Base-by-base conservation (phyloP, 2,329 filamentous ascomycete genomes). In the Dactylonectria macrodidyma region DNA sequence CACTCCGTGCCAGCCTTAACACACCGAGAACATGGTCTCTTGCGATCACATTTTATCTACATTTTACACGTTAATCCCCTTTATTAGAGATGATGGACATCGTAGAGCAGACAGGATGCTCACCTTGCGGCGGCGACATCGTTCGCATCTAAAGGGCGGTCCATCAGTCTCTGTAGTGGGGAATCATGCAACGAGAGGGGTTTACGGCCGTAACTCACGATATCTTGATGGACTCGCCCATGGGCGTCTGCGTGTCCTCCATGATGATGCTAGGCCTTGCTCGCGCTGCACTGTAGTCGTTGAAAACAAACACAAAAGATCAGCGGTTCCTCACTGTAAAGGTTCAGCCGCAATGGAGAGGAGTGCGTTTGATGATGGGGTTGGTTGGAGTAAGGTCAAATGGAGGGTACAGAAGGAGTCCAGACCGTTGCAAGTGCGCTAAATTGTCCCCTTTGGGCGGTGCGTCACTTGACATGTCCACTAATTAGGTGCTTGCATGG, bases 41-140 rank as follows among this genome's bases (percentile, higher is more conserved):
- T 82, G 3, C 86, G 83, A 73, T 88, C 84, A 74, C 87, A 89
- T 79, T 87, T 88, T 44, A 88, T 84, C 81, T 88, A 55, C 8
- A 56, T 9, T 2, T 19, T 7, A 33, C 16, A 26, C 30, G 38
- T 82, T 44, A 68, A 54, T 19, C 33, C n/a, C 19, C 26, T 30
- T 30, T 14, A 6, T 5, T 30, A 38, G 5, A 7, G 19, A 10
- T 2, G 3, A 22, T 24, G 8, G 16, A 54, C 12, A 41, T 19
- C 24, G 24, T 19, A 7, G 24, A 33, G 56, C 30, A 34, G n/a
- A 19, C 19, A 64, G n/a, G 16, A 8, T 11, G 11, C 73, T 54
- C 52, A 84, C 83, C 79, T 84, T 84, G 63, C 83, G 79, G 41
- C 80, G 79, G 59, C 83, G 80, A 70, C 83, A 85, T 76, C 82